Evolutionary conservation across 2,329 filamentous ascomycete genomes (phyloP), one percentile per base, ranked within the genome.

Genomic region (Huntiella abstrusa): DNA sequence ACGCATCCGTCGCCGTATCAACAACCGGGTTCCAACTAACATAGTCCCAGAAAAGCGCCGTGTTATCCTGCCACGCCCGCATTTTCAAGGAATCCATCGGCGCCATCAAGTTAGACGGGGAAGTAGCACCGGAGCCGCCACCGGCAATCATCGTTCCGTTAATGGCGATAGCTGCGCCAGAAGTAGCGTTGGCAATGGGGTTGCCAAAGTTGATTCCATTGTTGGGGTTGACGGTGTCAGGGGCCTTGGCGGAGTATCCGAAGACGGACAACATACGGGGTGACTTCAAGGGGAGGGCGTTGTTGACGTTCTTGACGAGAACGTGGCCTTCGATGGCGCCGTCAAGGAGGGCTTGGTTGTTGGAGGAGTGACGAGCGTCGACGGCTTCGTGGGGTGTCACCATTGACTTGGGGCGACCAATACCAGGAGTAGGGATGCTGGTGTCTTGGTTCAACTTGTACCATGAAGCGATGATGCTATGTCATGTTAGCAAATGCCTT

Each of bases 301-400:
- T 63, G 37, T 71, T 69, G 35, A 55, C 59, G 55, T 80, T 80
- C 57, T 80, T 80, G 28, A 80, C 64, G 0, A 80, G 64, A 1
- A 80, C 75, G 46, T 77, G 73, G 3, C 76, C 74, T 53, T 78
- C 74, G 4, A 76, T 60, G 1, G 73, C 75, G 3, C 72, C 70
- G n/a, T 72, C 62, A 0, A 77, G 54, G 0, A 76, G 56, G 0
- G 59, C 57, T 1, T 55, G 50, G 32, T 57, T 57, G 4, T 63
- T 58, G 4, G 59, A 59, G 55, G 43, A 58, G 36, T 38, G 44
- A 17, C 50, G 47, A 2, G 67, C 75, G 52, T 79, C 69, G 6
- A 78, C 61, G 15, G 68, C 60, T 0, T 54, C 52, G 50, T 79
- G 75, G 2, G 69, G 68, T 34, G 62, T 56, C 0, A 63, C 62